Evolutionary conservation across 2,329 filamentous ascomycete species (phyloP).

Genomic region (Xylariaceae sp.): DNA sequence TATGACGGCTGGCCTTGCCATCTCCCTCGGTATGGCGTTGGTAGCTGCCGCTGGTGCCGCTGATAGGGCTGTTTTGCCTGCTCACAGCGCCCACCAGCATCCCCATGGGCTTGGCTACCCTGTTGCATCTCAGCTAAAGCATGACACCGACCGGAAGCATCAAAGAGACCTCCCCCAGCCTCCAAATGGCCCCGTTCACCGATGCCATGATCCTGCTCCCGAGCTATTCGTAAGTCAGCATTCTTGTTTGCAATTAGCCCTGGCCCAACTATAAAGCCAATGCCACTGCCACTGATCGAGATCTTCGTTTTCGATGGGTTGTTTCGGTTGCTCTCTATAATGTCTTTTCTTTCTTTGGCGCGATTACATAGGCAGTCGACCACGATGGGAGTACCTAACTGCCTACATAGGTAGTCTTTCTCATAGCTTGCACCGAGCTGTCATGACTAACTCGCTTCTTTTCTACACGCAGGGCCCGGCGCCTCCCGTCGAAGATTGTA

Average conservation of each 20-base stretch:
- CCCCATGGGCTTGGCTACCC: not conserved
- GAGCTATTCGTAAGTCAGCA: constrained; percentile 21
- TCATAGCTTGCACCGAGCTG: not conserved
- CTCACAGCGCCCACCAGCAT: not conserved
- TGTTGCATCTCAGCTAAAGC: not conserved
- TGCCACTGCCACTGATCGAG: not conserved
- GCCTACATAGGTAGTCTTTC: not conserved
- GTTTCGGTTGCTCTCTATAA: not conserved
- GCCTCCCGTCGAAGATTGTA: constrained; percentile 29
- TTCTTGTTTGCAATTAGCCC: not conserved
- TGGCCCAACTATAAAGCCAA: too few species aligned
- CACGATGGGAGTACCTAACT: too few species aligned
- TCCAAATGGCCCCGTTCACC: constrained; percentile 18
- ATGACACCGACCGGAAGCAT: not conserved
- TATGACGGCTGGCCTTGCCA: constrained; percentile 6
- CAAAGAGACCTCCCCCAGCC: not conserved
- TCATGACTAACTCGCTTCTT: not conserved
- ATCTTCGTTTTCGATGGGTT: not conserved
- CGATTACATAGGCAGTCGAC: not conserved
- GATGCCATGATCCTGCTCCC: constrained; percentile 23
- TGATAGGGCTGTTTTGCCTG: not conserved
- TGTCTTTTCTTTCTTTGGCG: not conserved
- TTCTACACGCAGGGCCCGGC: constrained; percentile 21
- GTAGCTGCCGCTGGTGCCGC: not conserved
- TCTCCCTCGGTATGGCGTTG: constrained; percentile 5